Evolutionary conservation across 257 asterid genomes (phyloP), one percentile per base, ranked within the genome.

Genomic region (Anisodus tanguticus): DNA sequence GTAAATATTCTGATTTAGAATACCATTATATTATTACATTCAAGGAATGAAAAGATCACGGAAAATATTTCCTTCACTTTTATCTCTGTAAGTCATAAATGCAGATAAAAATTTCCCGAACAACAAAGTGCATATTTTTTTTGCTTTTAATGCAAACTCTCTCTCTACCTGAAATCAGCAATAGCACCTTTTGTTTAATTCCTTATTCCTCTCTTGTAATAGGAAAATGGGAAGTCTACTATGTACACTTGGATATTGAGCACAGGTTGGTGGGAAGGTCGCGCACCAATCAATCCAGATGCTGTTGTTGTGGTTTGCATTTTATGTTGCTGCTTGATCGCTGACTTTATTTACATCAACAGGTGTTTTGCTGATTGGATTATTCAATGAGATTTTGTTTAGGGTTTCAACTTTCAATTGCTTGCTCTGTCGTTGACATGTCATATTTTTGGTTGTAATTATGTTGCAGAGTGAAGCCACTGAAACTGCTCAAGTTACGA

Each of bases 191-290:
- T n/a, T 82, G 22, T 31, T 31, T 31, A 31, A 31, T 31, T 31
- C 35, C 35, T 31, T 31, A 31, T 31, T 31, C 35, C 35, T 4
- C 53, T 59, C 54, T 69, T 54, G 55, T 69, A 79, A 85, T 90
- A 95, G 98, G 98, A 95, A 88, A 95, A 95, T 83, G 98, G 98
- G 10, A 93, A 92, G 82, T 93, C 98, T 31, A 62, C 93, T 8
- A 91, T 95, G 96, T 95, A 93, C 83, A 92, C 88, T 15, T 95
- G 98, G 98, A 90, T 95, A 87, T 72, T 95, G 85, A 92, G 97
- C 95, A 95, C 98, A 1, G 98, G 98, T 72, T 95, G 98, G 98
- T 95, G 98, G 98, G 85, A 91, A 86, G 86, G 88, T 16, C 92
- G 92, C 22, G 98, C 98, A 5, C 91, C 98, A 58, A 77, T 94